Base-by-base conservation (phyloP, 148 eudicot genomes). In the Diospyros kaki region DNA sequence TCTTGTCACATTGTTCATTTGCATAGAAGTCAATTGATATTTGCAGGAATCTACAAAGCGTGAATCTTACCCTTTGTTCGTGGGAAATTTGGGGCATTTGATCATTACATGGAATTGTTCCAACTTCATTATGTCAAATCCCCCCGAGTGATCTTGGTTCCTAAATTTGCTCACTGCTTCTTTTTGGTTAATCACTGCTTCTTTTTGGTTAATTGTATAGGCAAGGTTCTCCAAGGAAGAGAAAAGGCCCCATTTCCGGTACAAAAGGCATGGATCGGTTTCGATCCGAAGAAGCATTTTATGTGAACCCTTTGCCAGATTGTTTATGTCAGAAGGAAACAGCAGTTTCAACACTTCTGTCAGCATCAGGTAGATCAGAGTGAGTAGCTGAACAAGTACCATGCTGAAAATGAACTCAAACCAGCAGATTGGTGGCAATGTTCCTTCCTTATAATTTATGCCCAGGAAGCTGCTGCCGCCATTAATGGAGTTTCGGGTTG, bases 261-360 rank as follows among this genome's bases (percentile, higher is more conserved):
- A 92, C 99, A 75, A 95, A 87, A 83, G 97, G 97, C 71, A 92
- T 64, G 68, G 99, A 95, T 58, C 89, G 97, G 82, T 90, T 89
- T 80, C 89, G 97, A 14, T 84, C 98, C 4, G 98, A 94, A 77
- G 98, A 94, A 79, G 93, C 93, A 71, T 94, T 94, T 71, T 94
- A 94, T 68, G 98, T 92, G 69, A 92, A 94, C 76, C 98, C 98
- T 76, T 77, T 94, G 64, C 97, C 98, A 3, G 98, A 92, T 76
- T 92, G 98, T 78, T 84, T 94, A 50, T 94, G 98, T 84, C 93
- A 78, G 70, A 82, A 72, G 70, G 85, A 76, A 76, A 28, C 78
- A 6, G 58, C 58, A 45, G 15, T 15, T 38, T 43, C 17, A 80
- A 84, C 28, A 72, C 71, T 13, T 69, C 87, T 18, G 8, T 64